Conservation (phyloP, 2,329 filamentous ascomycete species). For the Parafenestella ontariensis region DNA sequence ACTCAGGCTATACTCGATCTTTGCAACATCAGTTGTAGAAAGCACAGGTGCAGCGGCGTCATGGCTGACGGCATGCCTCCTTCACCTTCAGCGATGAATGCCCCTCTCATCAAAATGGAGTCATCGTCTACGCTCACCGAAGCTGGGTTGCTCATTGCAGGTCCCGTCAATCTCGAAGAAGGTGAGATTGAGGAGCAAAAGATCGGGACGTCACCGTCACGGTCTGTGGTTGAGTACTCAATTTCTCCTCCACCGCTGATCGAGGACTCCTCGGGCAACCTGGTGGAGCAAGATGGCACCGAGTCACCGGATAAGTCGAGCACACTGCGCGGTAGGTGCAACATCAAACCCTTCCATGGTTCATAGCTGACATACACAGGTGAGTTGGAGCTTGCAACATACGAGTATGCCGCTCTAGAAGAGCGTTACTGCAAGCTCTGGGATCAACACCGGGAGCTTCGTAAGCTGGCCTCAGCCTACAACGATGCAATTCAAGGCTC, state of each 20-base stretch:
- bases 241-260: slow-evolving; percentile 9
- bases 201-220: background rate
- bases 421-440: slow-evolving; percentile 15
- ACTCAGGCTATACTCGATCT: background rate
- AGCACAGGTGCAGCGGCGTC: background rate
- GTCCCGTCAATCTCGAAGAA: slow-evolving; percentile 2
- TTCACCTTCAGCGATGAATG: background rate
- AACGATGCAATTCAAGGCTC: slow-evolving; percentile 16
- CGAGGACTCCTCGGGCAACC: background rate
- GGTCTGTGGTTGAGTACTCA: background rate
- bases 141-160: background rate
- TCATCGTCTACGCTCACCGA: background rate
- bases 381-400: slow-evolving; percentile 13
- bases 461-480: slow-evolving; percentile 15
- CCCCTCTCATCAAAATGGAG: background rate
- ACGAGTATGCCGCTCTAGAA: slow-evolving; percentile 15
- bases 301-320: background rate
- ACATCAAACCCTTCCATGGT: background rate
- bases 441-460: slow-evolving; percentile 13
- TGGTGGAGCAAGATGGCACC: background rate
- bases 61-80: background rate
- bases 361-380: slow-evolving; percentile 8
- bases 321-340: slow-evolving; percentile 7
- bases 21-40: background rate
- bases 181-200: background rate